Conservation (phyloP, 2,329 filamentous ascomycete genomes). For the Ophiocordyceps australis region DNA sequence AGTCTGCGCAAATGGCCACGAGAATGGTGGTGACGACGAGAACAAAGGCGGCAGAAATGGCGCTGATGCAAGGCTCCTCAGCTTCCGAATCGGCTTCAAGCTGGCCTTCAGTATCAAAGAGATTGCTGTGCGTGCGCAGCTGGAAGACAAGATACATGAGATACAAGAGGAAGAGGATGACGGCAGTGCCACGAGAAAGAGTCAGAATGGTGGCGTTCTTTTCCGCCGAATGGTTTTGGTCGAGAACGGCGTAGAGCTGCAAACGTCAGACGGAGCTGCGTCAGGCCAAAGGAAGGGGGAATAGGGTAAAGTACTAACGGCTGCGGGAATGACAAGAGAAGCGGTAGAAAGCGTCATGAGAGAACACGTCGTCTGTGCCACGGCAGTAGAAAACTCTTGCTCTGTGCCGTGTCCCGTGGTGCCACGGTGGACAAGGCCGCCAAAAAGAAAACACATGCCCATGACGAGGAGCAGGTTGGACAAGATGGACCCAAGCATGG, state of each 20-base stretch:
- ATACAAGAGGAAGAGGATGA: constrained; percentile 60
- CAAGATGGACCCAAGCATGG: constrained; percentile 89
- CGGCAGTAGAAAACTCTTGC: constrained; percentile 57
- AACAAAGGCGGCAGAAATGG: constrained; percentile 44
- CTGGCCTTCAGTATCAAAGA: constrained; percentile 42
- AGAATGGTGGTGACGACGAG: constrained; percentile 52
- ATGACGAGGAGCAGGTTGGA: constrained; percentile 85
- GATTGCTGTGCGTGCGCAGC: constrained; percentile 52
- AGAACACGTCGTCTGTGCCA: constrained; percentile 60
- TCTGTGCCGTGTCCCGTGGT: constrained; percentile 39
- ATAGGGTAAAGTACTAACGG: constrained; percentile 19
- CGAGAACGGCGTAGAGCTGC: constrained; percentile 48
- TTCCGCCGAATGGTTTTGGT: constrained; percentile 18
- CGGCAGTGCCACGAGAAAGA: constrained; percentile 57
- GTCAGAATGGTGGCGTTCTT: constrained; percentile 41
- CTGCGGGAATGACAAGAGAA: constrained; percentile 62
- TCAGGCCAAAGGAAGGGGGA: not conserved
- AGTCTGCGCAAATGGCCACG: constrained; percentile 59
- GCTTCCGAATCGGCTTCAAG: constrained; percentile 6
- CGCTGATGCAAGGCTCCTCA: constrained; percentile 36
- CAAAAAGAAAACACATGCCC: constrained; percentile 64
- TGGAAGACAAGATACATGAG: constrained; percentile 65
- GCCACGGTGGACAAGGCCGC: constrained; percentile 45
- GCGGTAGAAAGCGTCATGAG: constrained; percentile 61
- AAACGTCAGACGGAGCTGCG: not conserved